These are phyloP conservation scores for Talaromyces ruber DNA, from an alignment of 495 filamentous ascomycete species.

Conservation along the genomic window DNA sequence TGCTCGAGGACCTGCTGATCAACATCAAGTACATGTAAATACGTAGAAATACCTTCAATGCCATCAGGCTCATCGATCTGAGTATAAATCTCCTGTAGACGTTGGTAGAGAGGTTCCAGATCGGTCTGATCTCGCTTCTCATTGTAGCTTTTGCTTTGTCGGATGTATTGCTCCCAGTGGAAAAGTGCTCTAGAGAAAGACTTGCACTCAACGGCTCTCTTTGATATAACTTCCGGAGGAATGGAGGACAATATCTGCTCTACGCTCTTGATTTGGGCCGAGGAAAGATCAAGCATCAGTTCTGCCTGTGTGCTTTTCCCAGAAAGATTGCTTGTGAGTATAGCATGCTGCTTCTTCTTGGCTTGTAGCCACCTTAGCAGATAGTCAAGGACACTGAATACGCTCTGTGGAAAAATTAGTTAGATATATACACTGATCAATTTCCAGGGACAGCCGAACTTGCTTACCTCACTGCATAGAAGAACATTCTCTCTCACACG, in stretches of 20 bases:
- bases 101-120: constrained; percentile 56
- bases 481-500: constrained; percentile 60
- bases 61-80: constrained; percentile 97
- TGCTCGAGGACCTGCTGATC: constrained; percentile 91
- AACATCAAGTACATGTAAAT: constrained; percentile 70
- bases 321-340: constrained; percentile 25
- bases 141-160: constrained; percentile 39
- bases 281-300: constrained; percentile 29
- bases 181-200: constrained; percentile 89
- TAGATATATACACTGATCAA: neutral
- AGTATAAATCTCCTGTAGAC: constrained; percentile 86
- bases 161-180: constrained; percentile 87
- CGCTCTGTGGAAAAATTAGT: constrained; percentile 46
- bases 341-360: constrained; percentile 52
- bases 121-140: constrained; percentile 28
- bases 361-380: constrained; percentile 80
- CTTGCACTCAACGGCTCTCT: constrained; percentile 80
- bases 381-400: constrained; percentile 89
- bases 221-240: constrained; percentile 77
- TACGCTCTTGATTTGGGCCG: constrained; percentile 50
- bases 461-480: constrained; percentile 69
- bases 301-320: constrained; percentile 30
- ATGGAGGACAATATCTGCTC: constrained; percentile 58
- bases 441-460: neutral
- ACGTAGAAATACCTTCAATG: constrained; percentile 84